Percentiles rank a stretch among this genome's conserved stretches.
Evolutionary conservation across 768 basidiomycete genomes (phyloP).

Genomic region (Tulasnella sp.): DNA sequence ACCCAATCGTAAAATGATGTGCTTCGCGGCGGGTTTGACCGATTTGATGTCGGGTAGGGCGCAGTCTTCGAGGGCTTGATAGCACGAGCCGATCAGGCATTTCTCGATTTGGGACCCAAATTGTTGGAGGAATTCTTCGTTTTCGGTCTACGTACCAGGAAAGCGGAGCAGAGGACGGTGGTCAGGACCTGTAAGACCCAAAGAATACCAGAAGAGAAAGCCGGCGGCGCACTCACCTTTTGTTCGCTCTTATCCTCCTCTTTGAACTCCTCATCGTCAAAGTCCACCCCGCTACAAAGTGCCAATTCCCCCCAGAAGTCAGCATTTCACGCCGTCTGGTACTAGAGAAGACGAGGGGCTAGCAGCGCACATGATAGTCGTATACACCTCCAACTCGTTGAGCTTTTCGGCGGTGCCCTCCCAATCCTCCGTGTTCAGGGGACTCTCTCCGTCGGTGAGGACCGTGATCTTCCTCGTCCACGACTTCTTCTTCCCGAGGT

Average conservation of each 20-base stretch:
- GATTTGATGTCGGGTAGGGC: slow-evolving; percentile 59
- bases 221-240: slow-evolving; percentile 53
- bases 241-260: slow-evolving; percentile 65
- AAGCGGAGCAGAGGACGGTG: too few relatives aligned
- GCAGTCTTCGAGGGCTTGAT: slow-evolving; percentile 59
- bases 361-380: slow-evolving; percentile 69
- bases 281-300: slow-evolving; percentile 71
- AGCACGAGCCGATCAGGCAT: slow-evolving; percentile 62
- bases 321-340: too few relatives aligned
- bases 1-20: slow-evolving; percentile 74
- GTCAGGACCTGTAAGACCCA: neutral
- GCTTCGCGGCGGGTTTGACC: slow-evolving; percentile 60
- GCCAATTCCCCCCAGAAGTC: slow-evolving; percentile 28
- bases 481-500: slow-evolving; percentile 65
- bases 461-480: slow-evolving; percentile 84
- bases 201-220: neutral
- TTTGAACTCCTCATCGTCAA: slow-evolving; percentile 68
- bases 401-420: slow-evolving; percentile 64
- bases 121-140: slow-evolving; percentile 66
- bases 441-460: slow-evolving; percentile 79
- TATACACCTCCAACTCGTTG: slow-evolving; percentile 49
- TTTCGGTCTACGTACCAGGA: slow-evolving; percentile 50
- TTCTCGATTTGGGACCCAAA: slow-evolving; percentile 42
- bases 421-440: slow-evolving; percentile 72
- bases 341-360: neutral